Evolutionary conservation across 202 grass and related monocot genomes (phyloP).

Genomic region (Hordeum pubiflorum): DNA sequence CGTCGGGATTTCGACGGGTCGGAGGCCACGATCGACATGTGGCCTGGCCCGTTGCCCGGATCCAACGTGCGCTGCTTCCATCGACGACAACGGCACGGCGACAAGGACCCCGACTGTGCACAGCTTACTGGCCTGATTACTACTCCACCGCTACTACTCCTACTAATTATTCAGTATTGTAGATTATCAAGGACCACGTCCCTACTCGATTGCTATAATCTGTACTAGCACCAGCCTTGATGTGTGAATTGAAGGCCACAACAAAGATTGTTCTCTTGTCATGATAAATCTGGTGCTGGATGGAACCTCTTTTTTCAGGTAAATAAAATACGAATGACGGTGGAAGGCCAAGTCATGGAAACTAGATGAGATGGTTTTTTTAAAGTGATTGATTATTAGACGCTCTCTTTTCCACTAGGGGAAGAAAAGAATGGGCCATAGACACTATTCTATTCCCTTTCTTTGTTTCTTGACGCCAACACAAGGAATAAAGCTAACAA

Average conservation of each 20-base stretch:
- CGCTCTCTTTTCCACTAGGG: not conserved
- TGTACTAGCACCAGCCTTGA: not conserved
- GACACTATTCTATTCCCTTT: not conserved
- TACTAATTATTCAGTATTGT: not conserved
- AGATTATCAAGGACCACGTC: not conserved
- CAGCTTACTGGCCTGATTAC: not conserved
- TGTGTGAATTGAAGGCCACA: not conserved
- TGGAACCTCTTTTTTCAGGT: not conserved
- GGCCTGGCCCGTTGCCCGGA: not conserved
- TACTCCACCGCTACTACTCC: not conserved
- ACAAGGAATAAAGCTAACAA: conserved; percentile 15
- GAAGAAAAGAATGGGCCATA: not conserved
- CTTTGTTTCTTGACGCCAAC: conserved; percentile 21
- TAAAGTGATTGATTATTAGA: not conserved
- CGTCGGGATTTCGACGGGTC: conserved; percentile 7
- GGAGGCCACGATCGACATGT: conserved; percentile 10
- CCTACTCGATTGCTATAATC: not conserved
- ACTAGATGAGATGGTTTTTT: not conserved
- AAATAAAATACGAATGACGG: not conserved
- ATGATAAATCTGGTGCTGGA: not conserved
- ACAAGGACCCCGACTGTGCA: not conserved
- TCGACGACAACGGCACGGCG: not conserved
- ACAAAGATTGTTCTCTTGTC: not conserved
- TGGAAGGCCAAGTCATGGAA: not conserved
- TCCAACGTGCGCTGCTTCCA: conserved; percentile 14